These are phyloP conservation scores for Ophiostoma sp. DNA, from an alignment of 2,329 filamentous ascomycete genomes.

Conservation along the genomic window DNA sequence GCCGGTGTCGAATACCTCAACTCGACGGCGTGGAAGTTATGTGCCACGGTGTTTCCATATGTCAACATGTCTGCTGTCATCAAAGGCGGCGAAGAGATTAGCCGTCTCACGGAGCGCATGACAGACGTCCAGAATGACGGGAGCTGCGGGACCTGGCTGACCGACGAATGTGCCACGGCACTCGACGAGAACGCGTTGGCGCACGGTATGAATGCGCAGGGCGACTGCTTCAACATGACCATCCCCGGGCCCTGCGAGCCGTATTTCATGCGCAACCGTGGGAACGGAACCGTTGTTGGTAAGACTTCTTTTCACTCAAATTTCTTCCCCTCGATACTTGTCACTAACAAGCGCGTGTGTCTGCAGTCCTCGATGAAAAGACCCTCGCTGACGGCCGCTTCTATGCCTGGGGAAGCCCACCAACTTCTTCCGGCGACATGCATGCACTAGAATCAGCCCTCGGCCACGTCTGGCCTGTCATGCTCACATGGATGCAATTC, in stretches of 20 bases:
- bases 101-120: background rate
- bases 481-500: constrained; percentile 24
- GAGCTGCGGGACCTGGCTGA: constrained; percentile 21
- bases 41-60: constrained; percentile 24
- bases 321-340: background rate
- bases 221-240: constrained; percentile 12
- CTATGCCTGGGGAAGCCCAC: constrained; percentile 21
- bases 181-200: constrained; percentile 6
- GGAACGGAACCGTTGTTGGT: constrained; percentile 20
- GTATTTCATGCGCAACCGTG: constrained; percentile 10
- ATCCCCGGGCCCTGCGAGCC: constrained; percentile 7
- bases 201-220: constrained; percentile 10
- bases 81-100: background rate
- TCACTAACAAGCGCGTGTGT: background rate
- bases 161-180: constrained; percentile 18
- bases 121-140: background rate
- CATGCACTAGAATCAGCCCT: background rate
- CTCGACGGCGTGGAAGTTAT: constrained; percentile 21
- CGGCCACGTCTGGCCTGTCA: constrained; percentile 21
- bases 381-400: constrained; percentile 17
- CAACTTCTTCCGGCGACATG: background rate
- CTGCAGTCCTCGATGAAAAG: constrained; percentile 9
- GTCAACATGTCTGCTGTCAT: constrained; percentile 17
- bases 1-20: constrained; percentile 6
- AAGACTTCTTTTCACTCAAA: background rate